These are phyloP conservation scores for Xylariales sp. DNA, from an alignment of 2,329 filamentous ascomycete species.

Conservation along the genomic window DNA sequence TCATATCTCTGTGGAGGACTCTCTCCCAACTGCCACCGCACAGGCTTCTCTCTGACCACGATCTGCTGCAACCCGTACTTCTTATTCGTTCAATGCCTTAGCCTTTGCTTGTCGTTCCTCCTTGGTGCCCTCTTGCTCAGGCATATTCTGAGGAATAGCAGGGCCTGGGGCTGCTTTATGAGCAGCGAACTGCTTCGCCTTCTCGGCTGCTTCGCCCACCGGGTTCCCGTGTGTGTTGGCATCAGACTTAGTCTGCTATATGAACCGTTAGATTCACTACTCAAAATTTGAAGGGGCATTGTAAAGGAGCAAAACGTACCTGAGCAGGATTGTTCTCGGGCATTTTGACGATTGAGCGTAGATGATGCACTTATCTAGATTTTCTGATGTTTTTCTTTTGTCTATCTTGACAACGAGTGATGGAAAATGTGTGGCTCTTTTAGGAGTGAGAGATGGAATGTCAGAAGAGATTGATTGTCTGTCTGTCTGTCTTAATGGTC, in stretches of 20 bases:
- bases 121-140: conserved; percentile 70
- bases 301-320: conserved; percentile 37
- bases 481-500: not conserved
- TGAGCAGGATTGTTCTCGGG: conserved; percentile 43
- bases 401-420: conserved; percentile 9
- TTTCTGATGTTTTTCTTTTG: conserved; percentile 21
- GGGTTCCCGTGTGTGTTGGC: conserved; percentile 55
- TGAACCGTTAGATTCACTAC: conserved; percentile 15
- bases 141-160: conserved; percentile 65
- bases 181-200: conserved; percentile 55
- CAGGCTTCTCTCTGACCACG: not conserved
- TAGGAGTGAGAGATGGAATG: not conserved
- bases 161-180: conserved; percentile 69
- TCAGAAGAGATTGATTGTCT: not conserved
- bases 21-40: not conserved
- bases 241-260: conserved; percentile 48
- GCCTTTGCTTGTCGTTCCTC: conserved; percentile 75
- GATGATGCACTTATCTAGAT: conserved; percentile 8
- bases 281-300: not conserved
- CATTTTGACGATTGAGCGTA: conserved; percentile 41
- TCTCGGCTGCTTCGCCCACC: conserved; percentile 52
- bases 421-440: not conserved
- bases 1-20: not conserved
- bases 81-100: conserved; percentile 72
- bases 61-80: not conserved